Conservation (phyloP, 352 stramenopile genomes). For the Pythium sp. region DNA sequence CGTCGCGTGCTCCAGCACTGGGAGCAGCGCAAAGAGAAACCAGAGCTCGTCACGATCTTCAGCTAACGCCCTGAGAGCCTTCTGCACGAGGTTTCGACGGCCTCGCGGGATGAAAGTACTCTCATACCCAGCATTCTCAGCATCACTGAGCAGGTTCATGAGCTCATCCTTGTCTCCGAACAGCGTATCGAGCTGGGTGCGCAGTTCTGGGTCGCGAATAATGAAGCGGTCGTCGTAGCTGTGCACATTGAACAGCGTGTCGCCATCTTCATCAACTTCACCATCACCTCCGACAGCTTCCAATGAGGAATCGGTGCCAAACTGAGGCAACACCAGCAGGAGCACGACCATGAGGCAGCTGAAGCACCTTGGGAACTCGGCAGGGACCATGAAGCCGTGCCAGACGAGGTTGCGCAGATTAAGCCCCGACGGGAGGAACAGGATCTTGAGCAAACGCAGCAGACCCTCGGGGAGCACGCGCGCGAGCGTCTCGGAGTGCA, state of each 20-base stretch:
- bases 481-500: constrained; percentile 41
- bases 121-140: neutral
- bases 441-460: constrained; percentile 40
- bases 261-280: neutral
- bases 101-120: constrained; percentile 41
- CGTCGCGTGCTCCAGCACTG: constrained; percentile 65
- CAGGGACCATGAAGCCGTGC: constrained; percentile 59
- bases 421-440: constrained; percentile 60
- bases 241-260: constrained; percentile 27
- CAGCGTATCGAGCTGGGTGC: neutral
- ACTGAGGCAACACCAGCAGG: constrained; percentile 31
- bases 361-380: constrained; percentile 56
- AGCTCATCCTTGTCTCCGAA: constrained; percentile 1
- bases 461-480: constrained; percentile 33
- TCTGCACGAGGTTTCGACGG: constrained; percentile 30
- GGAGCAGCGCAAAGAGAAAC: constrained; percentile 57
- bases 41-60: constrained; percentile 39
- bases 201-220: neutral
- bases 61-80: constrained; percentile 27
- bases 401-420: constrained; percentile 72
- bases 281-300: neutral
- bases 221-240: constrained; percentile 21
- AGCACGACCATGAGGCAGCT: constrained; percentile 47
- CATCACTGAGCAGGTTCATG: neutral
- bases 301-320: neutral